Percentiles rank a stretch among this genome's conserved stretches.
phyloP scores from a whole-genome alignment of 257 asterid genomes.

The Galeopsis tetrahit region DNA sequence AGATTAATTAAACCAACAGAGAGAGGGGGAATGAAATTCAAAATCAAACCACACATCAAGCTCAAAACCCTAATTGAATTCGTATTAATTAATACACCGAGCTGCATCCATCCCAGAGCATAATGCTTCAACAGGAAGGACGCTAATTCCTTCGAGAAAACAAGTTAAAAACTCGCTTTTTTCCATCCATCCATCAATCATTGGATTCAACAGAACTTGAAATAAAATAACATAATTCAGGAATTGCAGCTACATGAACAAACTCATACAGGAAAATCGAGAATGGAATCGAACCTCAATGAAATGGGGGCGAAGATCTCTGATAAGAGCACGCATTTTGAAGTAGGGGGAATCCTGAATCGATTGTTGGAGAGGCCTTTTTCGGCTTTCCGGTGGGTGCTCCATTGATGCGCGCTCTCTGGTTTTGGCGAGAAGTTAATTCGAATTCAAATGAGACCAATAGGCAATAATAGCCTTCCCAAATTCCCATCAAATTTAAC shows the following conservation, averaged over 20 bases:
- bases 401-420: conserved; percentile 41
- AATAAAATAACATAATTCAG: neutral
- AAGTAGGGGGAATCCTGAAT: conserved; percentile 59
- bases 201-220: conserved; percentile 1
- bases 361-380: conserved; percentile 57
- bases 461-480: too few relatives aligned
- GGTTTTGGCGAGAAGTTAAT: neutral
- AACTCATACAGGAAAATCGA: neutral
- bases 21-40: neutral
- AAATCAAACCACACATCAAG: neutral
- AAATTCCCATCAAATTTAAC: too few relatives aligned
- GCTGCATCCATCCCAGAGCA: neutral
- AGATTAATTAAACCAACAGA: neutral
- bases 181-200: neutral
- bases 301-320: conserved; percentile 82
- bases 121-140: neutral
- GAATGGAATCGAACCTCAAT: conserved; percentile 53
- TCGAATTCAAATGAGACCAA: neutral
- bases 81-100: neutral
- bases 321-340: conserved; percentile 68
- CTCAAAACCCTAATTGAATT: neutral
- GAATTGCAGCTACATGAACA: conserved; percentile 4
- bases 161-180: neutral
- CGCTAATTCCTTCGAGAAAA: neutral
- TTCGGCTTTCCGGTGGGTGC: conserved; percentile 44